phyloP scores from a whole-genome alignment of 129 eudicot genomes.

The Helianthus tuberosus region DNA sequence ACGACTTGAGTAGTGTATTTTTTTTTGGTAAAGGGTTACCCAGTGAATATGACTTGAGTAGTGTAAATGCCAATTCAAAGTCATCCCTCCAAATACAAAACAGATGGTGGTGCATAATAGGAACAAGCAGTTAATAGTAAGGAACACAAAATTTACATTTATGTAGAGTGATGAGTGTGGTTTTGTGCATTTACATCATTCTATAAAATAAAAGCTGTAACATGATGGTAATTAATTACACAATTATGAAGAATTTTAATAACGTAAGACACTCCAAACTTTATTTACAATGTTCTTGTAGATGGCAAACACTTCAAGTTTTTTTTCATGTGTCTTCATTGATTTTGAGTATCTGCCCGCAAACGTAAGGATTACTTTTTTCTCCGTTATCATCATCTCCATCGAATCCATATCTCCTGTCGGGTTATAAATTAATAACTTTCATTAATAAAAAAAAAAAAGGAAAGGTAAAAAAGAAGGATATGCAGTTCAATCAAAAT shows the following conservation, averaged over 20 bases:
- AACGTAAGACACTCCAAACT: slow-evolving; percentile 4
- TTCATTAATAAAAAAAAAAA: not conserved
- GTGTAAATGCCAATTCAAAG: not conserved
- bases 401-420: slow-evolving; percentile 35
- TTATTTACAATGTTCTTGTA: slow-evolving; percentile 21
- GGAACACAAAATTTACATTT: not conserved
- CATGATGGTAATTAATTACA: not conserved
- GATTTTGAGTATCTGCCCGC: slow-evolving; percentile 8
- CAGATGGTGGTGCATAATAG: not conserved
- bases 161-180: not conserved
- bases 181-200: slow-evolving; percentile 26
- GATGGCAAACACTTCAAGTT: slow-evolving; percentile 1
- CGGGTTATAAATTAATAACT: not conserved
- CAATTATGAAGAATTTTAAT: slow-evolving; percentile 12
- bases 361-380: slow-evolving; percentile 21
- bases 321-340: not conserved
- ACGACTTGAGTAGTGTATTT: too few species aligned
- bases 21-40: too few species aligned
- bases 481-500: too few species aligned
- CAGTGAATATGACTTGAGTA: too few species aligned
- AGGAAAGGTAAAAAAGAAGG: not conserved
- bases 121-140: not conserved
- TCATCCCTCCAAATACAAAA: not conserved
- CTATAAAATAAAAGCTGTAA: not conserved
- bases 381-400: slow-evolving; percentile 35